These are phyloP conservation scores for Blastocystis sp. DNA, from an alignment of 352 stramenopile species.

Conservation along the genomic window DNA sequence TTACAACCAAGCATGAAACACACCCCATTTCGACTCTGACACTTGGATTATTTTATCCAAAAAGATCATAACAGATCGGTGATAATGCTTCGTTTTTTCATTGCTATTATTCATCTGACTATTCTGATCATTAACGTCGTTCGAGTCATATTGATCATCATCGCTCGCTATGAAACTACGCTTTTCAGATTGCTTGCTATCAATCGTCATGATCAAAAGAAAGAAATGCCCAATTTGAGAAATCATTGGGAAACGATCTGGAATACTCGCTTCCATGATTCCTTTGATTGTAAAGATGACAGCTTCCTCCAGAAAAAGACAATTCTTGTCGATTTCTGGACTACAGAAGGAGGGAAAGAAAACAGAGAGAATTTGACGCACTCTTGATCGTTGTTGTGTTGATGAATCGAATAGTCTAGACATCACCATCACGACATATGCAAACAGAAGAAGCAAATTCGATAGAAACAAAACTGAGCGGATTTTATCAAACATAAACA, in stretches of 20 bases:
- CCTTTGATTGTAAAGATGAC: slow-evolving; percentile 24
- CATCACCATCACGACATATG: neutral
- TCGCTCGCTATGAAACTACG: neutral
- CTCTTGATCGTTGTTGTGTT: neutral
- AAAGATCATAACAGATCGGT: neutral
- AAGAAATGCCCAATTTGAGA: neutral
- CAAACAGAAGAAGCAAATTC: neutral
- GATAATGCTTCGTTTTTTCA: neutral
- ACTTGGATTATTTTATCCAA: neutral
- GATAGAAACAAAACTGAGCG: neutral
- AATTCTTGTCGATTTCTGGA: slow-evolving; percentile 37
- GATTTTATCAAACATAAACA: slow-evolving; percentile 38
- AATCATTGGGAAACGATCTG: neutral
- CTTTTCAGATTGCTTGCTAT: slow-evolving; percentile 7
- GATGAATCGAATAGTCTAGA: slow-evolving; percentile 18
- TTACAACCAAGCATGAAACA: too few species aligned
- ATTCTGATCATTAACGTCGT: too few species aligned
- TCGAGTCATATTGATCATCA: neutral
- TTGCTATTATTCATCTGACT: too few species aligned
- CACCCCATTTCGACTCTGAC: neutral
- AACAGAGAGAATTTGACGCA: slow-evolving; percentile 4
- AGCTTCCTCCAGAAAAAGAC: neutral
- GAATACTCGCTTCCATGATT: neutral
- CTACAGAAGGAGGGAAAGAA: slow-evolving; percentile 30
- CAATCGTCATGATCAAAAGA: slow-evolving; percentile 17